phyloP scores from a whole-genome alignment of 2,329 filamentous ascomycete genomes.

The Penicillium brasilianum region DNA sequence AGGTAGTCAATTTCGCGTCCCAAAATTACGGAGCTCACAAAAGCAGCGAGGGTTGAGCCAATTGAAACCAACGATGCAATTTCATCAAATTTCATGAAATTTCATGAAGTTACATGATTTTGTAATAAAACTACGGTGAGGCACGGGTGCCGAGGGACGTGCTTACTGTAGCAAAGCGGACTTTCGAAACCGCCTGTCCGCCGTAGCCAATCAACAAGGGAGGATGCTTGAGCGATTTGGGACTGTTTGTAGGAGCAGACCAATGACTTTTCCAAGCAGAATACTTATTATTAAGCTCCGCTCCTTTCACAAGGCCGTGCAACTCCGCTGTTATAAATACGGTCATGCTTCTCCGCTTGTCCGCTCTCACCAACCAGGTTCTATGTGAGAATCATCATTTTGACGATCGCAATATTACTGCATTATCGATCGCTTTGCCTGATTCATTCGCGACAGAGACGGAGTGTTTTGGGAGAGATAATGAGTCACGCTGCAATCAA shows the following conservation, averaged over 20 bases:
- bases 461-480: background rate
- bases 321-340: background rate
- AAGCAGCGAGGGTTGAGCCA: background rate
- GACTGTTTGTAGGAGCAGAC: background rate
- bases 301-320: background rate
- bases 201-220: background rate
- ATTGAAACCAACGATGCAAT: background rate
- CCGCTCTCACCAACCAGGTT: background rate
- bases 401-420: background rate
- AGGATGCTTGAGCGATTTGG: background rate
- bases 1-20: constrained; percentile 5
- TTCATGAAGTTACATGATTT: background rate
- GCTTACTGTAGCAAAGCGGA: background rate
- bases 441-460: background rate
- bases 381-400: background rate
- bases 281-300: background rate
- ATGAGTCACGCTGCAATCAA: background rate
- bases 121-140: background rate
- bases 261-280: background rate
- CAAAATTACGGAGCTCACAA: constrained; percentile 32
- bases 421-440: background rate
- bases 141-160: background rate
- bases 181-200: background rate
- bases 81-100: background rate
- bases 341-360: background rate